phyloP scores from a whole-genome alignment of 1,284 basidiomycete species.

The Leucoagaricus sp. region DNA sequence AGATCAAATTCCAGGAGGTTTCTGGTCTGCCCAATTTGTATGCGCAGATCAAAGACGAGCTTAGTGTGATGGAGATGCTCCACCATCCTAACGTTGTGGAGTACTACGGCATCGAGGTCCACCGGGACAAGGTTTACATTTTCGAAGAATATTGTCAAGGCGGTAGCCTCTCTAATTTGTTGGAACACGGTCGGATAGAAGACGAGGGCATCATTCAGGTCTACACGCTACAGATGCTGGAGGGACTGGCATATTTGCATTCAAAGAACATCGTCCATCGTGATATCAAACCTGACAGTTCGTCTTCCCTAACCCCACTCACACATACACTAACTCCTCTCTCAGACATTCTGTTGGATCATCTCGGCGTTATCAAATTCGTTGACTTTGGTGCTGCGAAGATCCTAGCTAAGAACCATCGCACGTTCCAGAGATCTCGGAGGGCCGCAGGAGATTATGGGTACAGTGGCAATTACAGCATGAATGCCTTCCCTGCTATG shows the following conservation, averaged over 20 bases:
- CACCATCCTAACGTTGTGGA: slow-evolving; percentile 98
- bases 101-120: slow-evolving; percentile 99
- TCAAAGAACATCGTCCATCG: slow-evolving; percentile 92
- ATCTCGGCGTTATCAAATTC: slow-evolving; percentile 93
- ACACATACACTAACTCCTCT: slow-evolving; percentile 17
- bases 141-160: slow-evolving; percentile 99
- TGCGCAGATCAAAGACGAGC: slow-evolving; percentile 95
- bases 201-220: slow-evolving; percentile 96
- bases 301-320: slow-evolving; percentile 38
- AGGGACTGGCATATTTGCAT: slow-evolving; percentile 93
- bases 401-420: slow-evolving; percentile 92
- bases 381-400: slow-evolving; percentile 99
- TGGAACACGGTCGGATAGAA: slow-evolving; percentile 95
- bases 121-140: slow-evolving; percentile 98
- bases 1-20: slow-evolving; percentile 97
- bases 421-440: slow-evolving; percentile 80
- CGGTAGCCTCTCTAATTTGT: slow-evolving; percentile 86
- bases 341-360: slow-evolving; percentile 94
- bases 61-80: slow-evolving; percentile 98
- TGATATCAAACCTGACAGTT: slow-evolving; percentile 99
- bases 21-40: slow-evolving; percentile 82
- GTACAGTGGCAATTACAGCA: slow-evolving; percentile 22
- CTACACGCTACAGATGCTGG: slow-evolving; percentile 97
- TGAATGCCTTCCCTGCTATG: slow-evolving; percentile 38
- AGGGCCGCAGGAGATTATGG: slow-evolving; percentile 42